A percentile compares a stretch with the other conserved stretches of the same genome.
Conservation (phyloP, 2,329 filamentous ascomycete genomes). For the Hypoxylon sp. region DNA sequence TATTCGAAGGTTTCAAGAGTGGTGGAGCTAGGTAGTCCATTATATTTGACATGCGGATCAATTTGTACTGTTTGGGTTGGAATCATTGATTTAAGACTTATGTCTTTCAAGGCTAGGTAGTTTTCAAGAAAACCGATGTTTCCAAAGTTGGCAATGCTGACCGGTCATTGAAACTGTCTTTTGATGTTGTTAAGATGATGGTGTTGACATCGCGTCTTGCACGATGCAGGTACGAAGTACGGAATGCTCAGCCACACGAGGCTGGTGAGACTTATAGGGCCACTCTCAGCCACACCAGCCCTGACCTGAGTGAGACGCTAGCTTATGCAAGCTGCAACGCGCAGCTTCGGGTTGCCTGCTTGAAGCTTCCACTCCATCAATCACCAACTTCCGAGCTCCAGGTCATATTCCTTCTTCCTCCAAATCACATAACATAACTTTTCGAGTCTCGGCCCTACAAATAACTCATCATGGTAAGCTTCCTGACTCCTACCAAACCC, state of each 20-base stretch:
- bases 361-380: conserved; percentile 38
- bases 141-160: too few species aligned
- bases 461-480: conserved; percentile 40
- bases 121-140: too few species aligned
- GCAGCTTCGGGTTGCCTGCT: conserved; percentile 49
- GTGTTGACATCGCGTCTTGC: background rate
- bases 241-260: background rate
- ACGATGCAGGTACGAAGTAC: too few species aligned
- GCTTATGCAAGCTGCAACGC: conserved; percentile 45
- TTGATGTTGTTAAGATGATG: too few species aligned
- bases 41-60: too few species aligned
- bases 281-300: conserved; percentile 14
- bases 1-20: too few species aligned
- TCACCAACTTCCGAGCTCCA: conserved; percentile 38
- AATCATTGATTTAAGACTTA: too few species aligned
- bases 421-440: conserved; percentile 5
- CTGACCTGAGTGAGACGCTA: conserved; percentile 11
- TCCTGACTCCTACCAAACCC: background rate
- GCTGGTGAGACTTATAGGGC: background rate
- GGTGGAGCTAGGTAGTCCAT: too few species aligned
- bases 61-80: too few species aligned
- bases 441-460: background rate
- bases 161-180: too few species aligned
- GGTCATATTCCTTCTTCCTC: conserved; percentile 9
- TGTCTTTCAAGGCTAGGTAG: too few species aligned